These are phyloP conservation scores for Nephelium lappaceum DNA, from an alignment of 345 rosid species.

Conservation along the genomic window DNA sequence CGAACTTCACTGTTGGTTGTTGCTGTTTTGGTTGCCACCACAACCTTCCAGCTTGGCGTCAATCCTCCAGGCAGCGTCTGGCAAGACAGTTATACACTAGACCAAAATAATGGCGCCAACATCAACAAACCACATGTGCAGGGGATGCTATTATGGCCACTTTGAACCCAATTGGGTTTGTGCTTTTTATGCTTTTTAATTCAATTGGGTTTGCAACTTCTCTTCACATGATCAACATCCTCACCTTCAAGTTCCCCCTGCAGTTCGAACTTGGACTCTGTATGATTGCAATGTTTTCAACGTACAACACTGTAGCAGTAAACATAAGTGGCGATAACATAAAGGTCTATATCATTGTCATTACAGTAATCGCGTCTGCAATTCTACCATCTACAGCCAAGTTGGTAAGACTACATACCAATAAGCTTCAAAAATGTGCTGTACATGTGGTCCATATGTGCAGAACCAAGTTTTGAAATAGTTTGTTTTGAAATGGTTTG, in stretches of 20 bases:
- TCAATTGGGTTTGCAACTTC: conserved; percentile 49
- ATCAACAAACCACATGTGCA: conserved; percentile 29
- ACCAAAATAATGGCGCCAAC: conserved; percentile 22
- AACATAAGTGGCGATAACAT: conserved; percentile 30
- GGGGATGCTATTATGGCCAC: conserved; percentile 51
- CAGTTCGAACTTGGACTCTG: conserved; percentile 53
- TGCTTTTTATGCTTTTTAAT: conserved; percentile 47
- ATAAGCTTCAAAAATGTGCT: background rate
- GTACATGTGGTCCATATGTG: background rate
- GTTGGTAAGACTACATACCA: background rate
- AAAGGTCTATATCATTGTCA: conserved; percentile 27
- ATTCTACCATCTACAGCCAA: conserved; percentile 4
- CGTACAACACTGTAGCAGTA: conserved; percentile 37
- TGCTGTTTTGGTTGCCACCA: conserved; percentile 52
- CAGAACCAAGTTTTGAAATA: background rate
- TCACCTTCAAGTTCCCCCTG: conserved; percentile 53
- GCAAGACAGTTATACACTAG: conserved; percentile 39
- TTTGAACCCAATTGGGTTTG: conserved; percentile 14
- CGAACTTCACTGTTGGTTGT: conserved; percentile 47
- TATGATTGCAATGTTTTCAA: conserved; percentile 36
- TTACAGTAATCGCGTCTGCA: conserved; percentile 26
- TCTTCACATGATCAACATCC: conserved; percentile 39
- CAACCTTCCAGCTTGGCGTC: conserved; percentile 53
- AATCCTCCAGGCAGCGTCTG: conserved; percentile 61
- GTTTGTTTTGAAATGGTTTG: too few relatives aligned